These are phyloP conservation scores for Colletotrichum musae DNA, from an alignment of 2,329 filamentous ascomycete species.

Conservation along the genomic window DNA sequence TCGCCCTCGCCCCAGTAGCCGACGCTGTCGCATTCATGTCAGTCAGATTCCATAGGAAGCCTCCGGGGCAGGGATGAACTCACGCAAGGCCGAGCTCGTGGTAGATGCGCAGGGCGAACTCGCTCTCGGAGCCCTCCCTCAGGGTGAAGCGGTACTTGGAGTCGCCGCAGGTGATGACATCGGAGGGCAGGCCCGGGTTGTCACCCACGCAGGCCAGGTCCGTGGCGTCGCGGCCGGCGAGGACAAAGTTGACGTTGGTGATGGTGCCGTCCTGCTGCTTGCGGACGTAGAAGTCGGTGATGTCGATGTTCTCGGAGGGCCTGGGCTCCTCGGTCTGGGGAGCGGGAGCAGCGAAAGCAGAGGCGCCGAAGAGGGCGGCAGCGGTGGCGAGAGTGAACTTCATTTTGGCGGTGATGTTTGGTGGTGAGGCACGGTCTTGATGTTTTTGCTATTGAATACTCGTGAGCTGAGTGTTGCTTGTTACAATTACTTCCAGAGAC, in stretches of 20 bases:
- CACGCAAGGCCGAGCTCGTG: slow-evolving; percentile 44
- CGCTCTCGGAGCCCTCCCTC: slow-evolving; percentile 33
- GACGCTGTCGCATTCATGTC: slow-evolving; percentile 23
- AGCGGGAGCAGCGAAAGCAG: slow-evolving; percentile 42
- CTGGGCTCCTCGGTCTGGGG: slow-evolving; percentile 16
- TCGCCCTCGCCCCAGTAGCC: slow-evolving; percentile 43
- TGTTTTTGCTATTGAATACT: too few species aligned
- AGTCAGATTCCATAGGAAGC: background rate
- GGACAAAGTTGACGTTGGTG: slow-evolving; percentile 43
- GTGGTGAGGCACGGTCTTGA: background rate
- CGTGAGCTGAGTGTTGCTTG: too few species aligned
- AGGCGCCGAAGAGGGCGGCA: slow-evolving; percentile 42
- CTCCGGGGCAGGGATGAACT: slow-evolving; percentile 24
- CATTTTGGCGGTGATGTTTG: slow-evolving; percentile 41
- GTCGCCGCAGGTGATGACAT: slow-evolving; percentile 46
- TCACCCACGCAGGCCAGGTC: slow-evolving; percentile 38
- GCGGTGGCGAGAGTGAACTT: slow-evolving; percentile 43
- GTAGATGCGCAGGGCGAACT: slow-evolving; percentile 45
- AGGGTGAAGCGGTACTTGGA: slow-evolving; percentile 49
- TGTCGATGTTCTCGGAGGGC: slow-evolving; percentile 45
- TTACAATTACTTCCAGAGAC: background rate
- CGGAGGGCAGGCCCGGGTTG: slow-evolving; percentile 43
- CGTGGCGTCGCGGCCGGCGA: slow-evolving; percentile 42
- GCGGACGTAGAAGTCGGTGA: slow-evolving; percentile 45
- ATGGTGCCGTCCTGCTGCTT: slow-evolving; percentile 42